Conservation (phyloP, 2,329 filamentous ascomycete genomes). For the Coniochaeta sp. region DNA sequence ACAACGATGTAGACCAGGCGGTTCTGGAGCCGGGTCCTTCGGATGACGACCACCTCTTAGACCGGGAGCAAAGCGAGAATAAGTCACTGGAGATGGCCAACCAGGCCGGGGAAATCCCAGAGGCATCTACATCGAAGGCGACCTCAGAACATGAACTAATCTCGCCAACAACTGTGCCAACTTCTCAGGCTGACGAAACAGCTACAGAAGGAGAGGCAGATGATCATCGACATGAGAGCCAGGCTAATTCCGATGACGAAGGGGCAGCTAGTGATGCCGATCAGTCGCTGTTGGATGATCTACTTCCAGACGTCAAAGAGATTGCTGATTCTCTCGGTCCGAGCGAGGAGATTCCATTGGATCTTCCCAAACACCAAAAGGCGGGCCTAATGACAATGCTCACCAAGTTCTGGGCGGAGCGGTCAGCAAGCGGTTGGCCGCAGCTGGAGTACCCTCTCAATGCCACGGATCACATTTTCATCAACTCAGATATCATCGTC, state of each 20-base stretch:
- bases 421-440: conserved; percentile 91
- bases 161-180: conserved; percentile 6
- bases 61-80: conserved; percentile 23
- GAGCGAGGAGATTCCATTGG: conserved; percentile 53
- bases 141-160: conserved; percentile 4
- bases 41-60: conserved; percentile 49
- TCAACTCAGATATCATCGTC: conserved; percentile 94
- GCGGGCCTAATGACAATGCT: conserved; percentile 91
- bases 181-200: conserved; percentile 25
- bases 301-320: conserved; percentile 54
- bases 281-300: conserved; percentile 59
- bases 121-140: not conserved
- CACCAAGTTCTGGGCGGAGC: conserved; percentile 96
- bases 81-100: conserved; percentile 20
- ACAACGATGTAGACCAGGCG: conserved; percentile 86
- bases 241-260: conserved; percentile 63
- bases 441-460: conserved; percentile 87
- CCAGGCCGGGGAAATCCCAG: conserved; percentile 3
- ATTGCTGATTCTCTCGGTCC: conserved; percentile 56
- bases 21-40: conserved; percentile 70
- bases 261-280: conserved; percentile 65
- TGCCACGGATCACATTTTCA: conserved; percentile 87
- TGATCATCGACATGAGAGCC: conserved; percentile 39
- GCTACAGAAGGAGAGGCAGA: conserved; percentile 33
- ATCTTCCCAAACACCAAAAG: conserved; percentile 87